Evolutionary conservation across 805 yeast species (phyloP).

Genomic region (Candida nanaspora): DNA sequence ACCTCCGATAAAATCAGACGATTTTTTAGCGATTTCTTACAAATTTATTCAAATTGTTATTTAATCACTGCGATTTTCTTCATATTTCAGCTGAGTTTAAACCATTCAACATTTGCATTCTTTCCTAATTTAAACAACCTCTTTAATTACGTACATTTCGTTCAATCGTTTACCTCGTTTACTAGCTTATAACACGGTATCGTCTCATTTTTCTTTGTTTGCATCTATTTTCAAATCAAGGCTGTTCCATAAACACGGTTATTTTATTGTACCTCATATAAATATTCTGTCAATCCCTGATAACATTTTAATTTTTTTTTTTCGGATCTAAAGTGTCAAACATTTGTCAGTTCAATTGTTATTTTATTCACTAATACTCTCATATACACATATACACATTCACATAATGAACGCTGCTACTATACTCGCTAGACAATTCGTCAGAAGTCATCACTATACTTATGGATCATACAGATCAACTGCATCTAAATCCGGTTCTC

Average conservation of each 20-base stretch:
- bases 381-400: too few species aligned
- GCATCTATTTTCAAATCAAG: too few species aligned
- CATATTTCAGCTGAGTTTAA: background rate
- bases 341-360: too few species aligned
- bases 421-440: background rate
- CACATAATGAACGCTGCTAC: background rate
- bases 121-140: background rate
- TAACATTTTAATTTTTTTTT: too few species aligned
- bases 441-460: background rate
- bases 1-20: conserved; percentile 1
- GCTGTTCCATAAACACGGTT: too few species aligned
- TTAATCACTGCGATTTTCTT: background rate
- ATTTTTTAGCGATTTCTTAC: background rate
- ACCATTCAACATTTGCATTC: background rate
- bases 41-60: too few species aligned
- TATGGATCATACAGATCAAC: background rate
- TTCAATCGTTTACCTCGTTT: background rate
- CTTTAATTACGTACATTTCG: background rate
- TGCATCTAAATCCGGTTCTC: conserved; percentile 3
- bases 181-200: too few species aligned
- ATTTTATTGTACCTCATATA: too few species aligned
- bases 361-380: too few species aligned
- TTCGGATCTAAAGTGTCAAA: too few species aligned
- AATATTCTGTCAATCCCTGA: background rate
- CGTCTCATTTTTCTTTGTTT: too few species aligned